phyloP scores from a whole-genome alignment of 257 asterid species.

The Primulina tabacum region DNA sequence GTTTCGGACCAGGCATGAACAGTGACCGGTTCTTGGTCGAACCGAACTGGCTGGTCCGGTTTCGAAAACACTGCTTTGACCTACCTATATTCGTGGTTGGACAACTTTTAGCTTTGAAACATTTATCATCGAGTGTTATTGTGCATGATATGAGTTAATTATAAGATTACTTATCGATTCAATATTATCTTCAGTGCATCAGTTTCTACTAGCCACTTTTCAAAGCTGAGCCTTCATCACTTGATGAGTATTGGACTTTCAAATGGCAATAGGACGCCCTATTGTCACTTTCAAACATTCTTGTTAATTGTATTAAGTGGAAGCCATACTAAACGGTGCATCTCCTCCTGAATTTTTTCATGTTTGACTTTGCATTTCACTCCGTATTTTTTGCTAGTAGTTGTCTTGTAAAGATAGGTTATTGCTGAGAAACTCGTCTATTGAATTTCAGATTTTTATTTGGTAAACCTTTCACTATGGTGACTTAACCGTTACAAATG shows the following conservation, averaged over 20 bases:
- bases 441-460: constrained; percentile 2
- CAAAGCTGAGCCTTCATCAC: too few species aligned
- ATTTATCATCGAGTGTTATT: not conserved
- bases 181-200: too few species aligned
- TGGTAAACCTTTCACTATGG: too few species aligned
- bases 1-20: too few species aligned
- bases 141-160: too few species aligned
- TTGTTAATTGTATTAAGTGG: constrained; percentile 6
- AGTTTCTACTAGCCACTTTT: too few species aligned
- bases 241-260: not conserved
- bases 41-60: too few species aligned
- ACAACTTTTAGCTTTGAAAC: not conserved
- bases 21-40: too few species aligned
- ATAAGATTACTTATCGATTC: too few species aligned
- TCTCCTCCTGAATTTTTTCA: too few species aligned
- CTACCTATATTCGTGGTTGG: not conserved
- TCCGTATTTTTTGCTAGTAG: constrained; percentile 7
- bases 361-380: not conserved
- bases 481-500: not conserved
- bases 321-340: not conserved
- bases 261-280: not conserved
- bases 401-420: too few species aligned
- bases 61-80: too few species aligned
- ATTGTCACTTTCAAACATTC: constrained; percentile 5
- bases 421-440: not conserved